Evolutionary conservation across 129 eudicot genomes (phyloP).

Genomic region (Oenanthe sinensis): DNA sequence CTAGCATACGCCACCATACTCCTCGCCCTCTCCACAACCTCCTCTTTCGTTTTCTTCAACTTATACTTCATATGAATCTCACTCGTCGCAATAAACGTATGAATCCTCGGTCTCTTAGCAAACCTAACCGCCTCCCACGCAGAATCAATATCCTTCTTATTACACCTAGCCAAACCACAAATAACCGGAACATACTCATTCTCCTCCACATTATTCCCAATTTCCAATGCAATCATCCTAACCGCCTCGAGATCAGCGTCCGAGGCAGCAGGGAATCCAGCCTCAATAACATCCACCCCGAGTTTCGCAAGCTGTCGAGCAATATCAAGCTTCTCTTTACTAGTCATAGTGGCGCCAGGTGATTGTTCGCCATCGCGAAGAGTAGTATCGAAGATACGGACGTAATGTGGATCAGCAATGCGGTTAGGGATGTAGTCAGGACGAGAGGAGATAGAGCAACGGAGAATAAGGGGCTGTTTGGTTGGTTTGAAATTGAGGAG

Average conservation of each 20-base stretch:
- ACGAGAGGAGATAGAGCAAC: slow-evolving; percentile 26
- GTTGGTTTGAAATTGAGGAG: slow-evolving; percentile 15
- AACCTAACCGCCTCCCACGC: slow-evolving; percentile 84
- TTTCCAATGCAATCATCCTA: slow-evolving; percentile 50
- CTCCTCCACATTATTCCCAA: slow-evolving; percentile 29
- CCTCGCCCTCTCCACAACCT: slow-evolving; percentile 69
- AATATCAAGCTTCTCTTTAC: slow-evolving; percentile 69
- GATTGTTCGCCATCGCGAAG: slow-evolving; percentile 95
- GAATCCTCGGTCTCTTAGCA: slow-evolving; percentile 72
- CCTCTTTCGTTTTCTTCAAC: slow-evolving; percentile 53
- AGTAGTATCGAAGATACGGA: slow-evolving; percentile 86
- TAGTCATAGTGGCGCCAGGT: slow-evolving; percentile 87
- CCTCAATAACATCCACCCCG: slow-evolving; percentile 86
- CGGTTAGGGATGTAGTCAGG: slow-evolving; percentile 61
- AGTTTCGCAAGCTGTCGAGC: slow-evolving; percentile 63
- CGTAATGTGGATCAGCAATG: slow-evolving; percentile 59
- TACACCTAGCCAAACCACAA: slow-evolving; percentile 78
- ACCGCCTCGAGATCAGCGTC: slow-evolving; percentile 78
- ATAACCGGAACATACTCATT: slow-evolving; percentile 67
- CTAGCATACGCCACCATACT: slow-evolving; percentile 74
- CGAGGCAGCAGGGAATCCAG: slow-evolving; percentile 91
- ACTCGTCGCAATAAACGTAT: slow-evolving; percentile 85
- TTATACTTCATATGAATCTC: slow-evolving; percentile 87
- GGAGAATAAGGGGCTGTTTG: slow-evolving; percentile 1
- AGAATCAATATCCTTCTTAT: slow-evolving; percentile 55